Evolutionary conservation across 495 filamentous ascomycete genomes (phyloP).

Genomic region (Lasiosphaeria miniovina): DNA sequence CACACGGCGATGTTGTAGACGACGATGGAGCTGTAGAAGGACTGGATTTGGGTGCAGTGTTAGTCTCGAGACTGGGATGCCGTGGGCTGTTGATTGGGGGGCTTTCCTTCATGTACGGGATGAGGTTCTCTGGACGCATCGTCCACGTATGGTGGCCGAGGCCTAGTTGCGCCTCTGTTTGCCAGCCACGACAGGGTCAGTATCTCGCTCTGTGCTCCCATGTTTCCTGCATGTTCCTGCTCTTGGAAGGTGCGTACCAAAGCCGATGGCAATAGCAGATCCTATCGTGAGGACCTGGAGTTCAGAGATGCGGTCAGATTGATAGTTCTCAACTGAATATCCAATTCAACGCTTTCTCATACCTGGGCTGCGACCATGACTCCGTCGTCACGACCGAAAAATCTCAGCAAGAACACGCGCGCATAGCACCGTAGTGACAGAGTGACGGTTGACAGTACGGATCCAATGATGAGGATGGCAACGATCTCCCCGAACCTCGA

Average conservation of each 20-base stretch:
- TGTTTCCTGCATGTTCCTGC: neutral
- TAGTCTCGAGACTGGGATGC: slow-evolving; percentile 3
- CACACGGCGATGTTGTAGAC: slow-evolving; percentile 35
- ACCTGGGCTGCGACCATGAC: slow-evolving; percentile 19
- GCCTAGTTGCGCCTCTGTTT: slow-evolving; percentile 17
- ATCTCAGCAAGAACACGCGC: slow-evolving; percentile 13
- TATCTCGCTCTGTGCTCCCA: too few species aligned
- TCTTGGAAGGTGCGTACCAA: slow-evolving; percentile 14
- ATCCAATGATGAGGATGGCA: slow-evolving; percentile 10
- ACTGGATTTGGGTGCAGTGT: slow-evolving; percentile 18
- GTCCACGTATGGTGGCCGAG: slow-evolving; percentile 36
- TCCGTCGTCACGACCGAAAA: slow-evolving; percentile 17
- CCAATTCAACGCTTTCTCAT: neutral
- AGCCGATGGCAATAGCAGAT: slow-evolving; percentile 22
- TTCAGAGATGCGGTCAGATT: neutral
- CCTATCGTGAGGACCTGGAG: slow-evolving; percentile 16
- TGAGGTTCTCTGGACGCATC: slow-evolving; percentile 17
- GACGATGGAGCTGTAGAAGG: slow-evolving; percentile 28
- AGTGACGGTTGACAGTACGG: slow-evolving; percentile 12
- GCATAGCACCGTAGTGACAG: slow-evolving; percentile 14
- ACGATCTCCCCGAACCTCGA: slow-evolving; percentile 17
- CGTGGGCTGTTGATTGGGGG: slow-evolving; percentile 31
- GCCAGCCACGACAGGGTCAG: neutral
- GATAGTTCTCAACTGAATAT: neutral
- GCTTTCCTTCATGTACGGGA: slow-evolving; percentile 17